Percentiles rank a stretch among this genome's conserved stretches.
These are phyloP conservation scores for Lipomyces oligophaga DNA, from an alignment of 805 yeast genomes.

Conservation along the genomic window DNA sequence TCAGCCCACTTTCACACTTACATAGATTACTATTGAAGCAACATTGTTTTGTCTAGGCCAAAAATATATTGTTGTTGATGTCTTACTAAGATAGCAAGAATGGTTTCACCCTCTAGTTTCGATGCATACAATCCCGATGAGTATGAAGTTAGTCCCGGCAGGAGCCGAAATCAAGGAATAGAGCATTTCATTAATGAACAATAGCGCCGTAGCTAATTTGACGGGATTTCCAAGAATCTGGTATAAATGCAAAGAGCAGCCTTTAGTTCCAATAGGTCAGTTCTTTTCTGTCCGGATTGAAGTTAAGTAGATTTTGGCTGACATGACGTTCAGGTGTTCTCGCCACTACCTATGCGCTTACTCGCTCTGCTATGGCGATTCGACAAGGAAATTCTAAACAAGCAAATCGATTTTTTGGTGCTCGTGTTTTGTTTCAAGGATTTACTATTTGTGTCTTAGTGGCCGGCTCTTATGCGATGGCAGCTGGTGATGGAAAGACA, in stretches of 20 bases:
- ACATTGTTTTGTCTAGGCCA: no score
- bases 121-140: constrained; percentile 22
- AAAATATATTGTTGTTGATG: no score
- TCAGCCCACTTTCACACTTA: no score
- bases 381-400: constrained; percentile 61
- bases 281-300: constrained; percentile 29
- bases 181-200: not conserved
- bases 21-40: no score
- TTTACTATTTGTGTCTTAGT: constrained; percentile 71
- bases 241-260: constrained; percentile 66
- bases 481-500: constrained; percentile 44
- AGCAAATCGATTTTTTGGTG: constrained; percentile 76
- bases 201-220: constrained; percentile 17
- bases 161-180: not conserved
- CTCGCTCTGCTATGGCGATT: constrained; percentile 71
- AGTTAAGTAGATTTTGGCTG: not conserved
- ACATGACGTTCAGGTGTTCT: constrained; percentile 6
- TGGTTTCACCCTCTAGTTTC: constrained; percentile 19
- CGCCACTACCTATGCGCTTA: constrained; percentile 40
- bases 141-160: constrained; percentile 7
- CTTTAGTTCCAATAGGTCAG: constrained; percentile 75
- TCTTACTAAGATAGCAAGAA: no score
- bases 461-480: constrained; percentile 64
- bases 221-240: constrained; percentile 49
- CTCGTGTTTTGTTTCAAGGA: constrained; percentile 78